phyloP scores from a whole-genome alignment of 2,329 filamentous ascomycete genomes.

The Pseudogymnoascus sp. region DNA sequence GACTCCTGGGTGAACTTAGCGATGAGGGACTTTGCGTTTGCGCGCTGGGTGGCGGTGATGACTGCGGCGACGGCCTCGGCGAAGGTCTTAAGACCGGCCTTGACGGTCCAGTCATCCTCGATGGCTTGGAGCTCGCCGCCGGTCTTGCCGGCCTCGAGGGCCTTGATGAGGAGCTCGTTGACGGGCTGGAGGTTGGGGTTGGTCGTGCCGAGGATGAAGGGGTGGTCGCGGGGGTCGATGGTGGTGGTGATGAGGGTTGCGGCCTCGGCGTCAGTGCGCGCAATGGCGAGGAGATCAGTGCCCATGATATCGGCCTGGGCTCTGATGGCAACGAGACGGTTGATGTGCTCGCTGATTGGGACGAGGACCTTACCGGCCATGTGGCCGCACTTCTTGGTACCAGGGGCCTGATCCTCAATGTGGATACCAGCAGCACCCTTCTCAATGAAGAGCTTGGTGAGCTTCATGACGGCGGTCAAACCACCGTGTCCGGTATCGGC shows the following conservation, averaged over 20 bases:
- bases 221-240: conserved; percentile 91
- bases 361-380: conserved; percentile 99
- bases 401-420: conserved; percentile 96
- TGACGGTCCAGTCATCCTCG: conserved; percentile 77
- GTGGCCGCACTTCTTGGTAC: conserved; percentile 98
- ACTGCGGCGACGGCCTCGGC: conserved; percentile 79
- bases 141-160: conserved; percentile 72
- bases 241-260: conserved; percentile 95
- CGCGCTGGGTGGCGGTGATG: conserved; percentile 61
- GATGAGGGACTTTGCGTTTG: conserved; percentile 63
- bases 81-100: conserved; percentile 81
- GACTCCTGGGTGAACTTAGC: conserved; percentile 58
- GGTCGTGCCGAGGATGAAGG: conserved; percentile 84
- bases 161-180: conserved; percentile 82
- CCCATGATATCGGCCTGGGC: conserved; percentile 99
- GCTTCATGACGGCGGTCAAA: conserved; percentile 98
- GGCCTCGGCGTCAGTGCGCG: conserved; percentile 93
- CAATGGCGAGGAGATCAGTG: conserved; percentile 79
- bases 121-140: conserved; percentile 80
- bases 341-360: conserved; percentile 96
- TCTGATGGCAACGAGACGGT: conserved; percentile 90
- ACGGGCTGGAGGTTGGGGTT: conserved; percentile 79
- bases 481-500: conserved; percentile 96
- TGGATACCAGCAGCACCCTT: conserved; percentile 96
- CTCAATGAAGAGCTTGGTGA: conserved; percentile 96